A percentile compares a stretch with the other conserved stretches of the same genome.
Conservation (phyloP, 2,329 filamentous ascomycete genomes). For the Ceratocystis albifundus region DNA sequence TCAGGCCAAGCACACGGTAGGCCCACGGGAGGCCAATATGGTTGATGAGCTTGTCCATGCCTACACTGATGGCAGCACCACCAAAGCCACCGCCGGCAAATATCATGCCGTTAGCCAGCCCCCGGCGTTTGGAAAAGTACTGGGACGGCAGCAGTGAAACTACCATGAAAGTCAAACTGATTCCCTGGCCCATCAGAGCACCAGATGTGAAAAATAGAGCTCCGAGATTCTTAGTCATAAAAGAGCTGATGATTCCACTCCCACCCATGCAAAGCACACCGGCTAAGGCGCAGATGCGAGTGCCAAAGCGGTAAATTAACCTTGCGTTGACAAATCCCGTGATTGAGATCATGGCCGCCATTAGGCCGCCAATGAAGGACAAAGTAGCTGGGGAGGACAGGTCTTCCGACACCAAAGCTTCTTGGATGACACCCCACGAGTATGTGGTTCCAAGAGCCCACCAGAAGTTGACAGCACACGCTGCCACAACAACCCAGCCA, state of each 20-base stretch:
- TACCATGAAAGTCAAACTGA: constrained; percentile 35
- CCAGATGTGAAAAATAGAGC: constrained; percentile 32
- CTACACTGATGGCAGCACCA: constrained; percentile 42
- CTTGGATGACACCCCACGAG: constrained; percentile 51
- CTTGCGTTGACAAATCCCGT: constrained; percentile 42
- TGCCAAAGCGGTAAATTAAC: constrained; percentile 41
- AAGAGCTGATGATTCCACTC: constrained; percentile 37
- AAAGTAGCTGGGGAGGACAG: constrained; percentile 42
- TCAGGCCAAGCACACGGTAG: constrained; percentile 42
- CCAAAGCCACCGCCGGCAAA: constrained; percentile 46
- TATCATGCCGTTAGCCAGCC: constrained; percentile 45
- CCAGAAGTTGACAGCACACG: constrained; percentile 42
- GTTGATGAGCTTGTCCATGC: constrained; percentile 38
- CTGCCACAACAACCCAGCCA: constrained; percentile 44
- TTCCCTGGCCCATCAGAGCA: constrained; percentile 29
- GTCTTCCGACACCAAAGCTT: constrained; percentile 40
- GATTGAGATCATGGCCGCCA: constrained; percentile 39
- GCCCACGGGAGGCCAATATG: constrained; percentile 40
- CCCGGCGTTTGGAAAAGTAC: constrained; percentile 44
- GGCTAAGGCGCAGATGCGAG: constrained; percentile 35
- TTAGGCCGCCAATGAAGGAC: constrained; percentile 47
- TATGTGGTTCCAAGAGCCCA: constrained; percentile 47
- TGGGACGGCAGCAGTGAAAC: constrained; percentile 41
- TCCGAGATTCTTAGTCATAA: constrained; percentile 30
- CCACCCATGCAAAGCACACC: constrained; percentile 42